Conservation (phyloP, 2,329 filamentous ascomycete genomes). For the Talaromyces sp. region DNA sequence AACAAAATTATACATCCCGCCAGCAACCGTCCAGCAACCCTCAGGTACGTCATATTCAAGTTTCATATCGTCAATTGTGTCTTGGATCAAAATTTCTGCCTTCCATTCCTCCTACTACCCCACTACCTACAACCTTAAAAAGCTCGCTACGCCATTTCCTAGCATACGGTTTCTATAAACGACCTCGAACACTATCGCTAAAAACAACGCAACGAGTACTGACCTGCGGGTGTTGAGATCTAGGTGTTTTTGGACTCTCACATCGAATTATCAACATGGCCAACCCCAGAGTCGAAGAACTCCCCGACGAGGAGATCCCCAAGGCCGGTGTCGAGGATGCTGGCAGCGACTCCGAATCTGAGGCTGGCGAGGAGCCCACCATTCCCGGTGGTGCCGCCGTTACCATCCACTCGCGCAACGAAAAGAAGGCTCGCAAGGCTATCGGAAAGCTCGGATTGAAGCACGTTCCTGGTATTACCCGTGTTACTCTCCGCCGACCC, state of each 20-base stretch:
- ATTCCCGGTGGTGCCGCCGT: constrained; percentile 82
- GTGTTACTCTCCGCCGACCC: constrained; percentile 93
- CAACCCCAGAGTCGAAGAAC: constrained; percentile 96
- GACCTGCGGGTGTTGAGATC: not conserved
- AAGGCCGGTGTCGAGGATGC: constrained; percentile 77
- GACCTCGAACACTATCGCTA: constrained; percentile 3
- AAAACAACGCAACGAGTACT: constrained; percentile 7
- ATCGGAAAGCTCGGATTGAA: constrained; percentile 97
- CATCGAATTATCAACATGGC: constrained; percentile 63
- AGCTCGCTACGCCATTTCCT: not conserved
- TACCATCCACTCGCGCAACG: constrained; percentile 95
- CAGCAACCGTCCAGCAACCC: constrained; percentile 33
- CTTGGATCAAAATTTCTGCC: not conserved
- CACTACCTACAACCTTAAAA: not conserved
- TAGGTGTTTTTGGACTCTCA: not conserved
- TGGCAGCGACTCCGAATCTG: constrained; percentile 49
- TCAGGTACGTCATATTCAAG: constrained; percentile 34
- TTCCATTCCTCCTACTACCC: not conserved
- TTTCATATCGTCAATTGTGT: constrained; percentile 12
- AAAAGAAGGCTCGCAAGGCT: constrained; percentile 99
- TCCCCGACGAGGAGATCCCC: constrained; percentile 80
- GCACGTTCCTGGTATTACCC: constrained; percentile 94
- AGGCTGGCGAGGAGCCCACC: constrained; percentile 55
- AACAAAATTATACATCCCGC: constrained; percentile 37
- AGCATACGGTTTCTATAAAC: not conserved